Evolutionary conservation across 495 filamentous ascomycete genomes (phyloP).

Genomic region (Tricharina praecox): DNA sequence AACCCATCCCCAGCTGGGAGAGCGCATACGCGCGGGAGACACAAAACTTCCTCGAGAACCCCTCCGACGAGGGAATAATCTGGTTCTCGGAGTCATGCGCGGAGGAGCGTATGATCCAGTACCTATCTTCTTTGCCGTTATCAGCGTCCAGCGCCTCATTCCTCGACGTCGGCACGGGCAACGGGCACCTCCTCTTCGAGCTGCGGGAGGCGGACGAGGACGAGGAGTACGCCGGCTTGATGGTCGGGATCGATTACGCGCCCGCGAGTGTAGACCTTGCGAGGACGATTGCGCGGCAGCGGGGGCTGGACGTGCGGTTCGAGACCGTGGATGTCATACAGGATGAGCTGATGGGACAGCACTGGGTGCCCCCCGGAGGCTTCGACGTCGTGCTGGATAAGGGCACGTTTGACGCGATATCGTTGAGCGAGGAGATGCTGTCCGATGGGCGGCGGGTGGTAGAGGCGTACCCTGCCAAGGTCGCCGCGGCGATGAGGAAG

Average conservation of each 20-base stretch:
- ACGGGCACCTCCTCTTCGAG: conserved; percentile 71
- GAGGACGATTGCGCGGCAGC: conserved; percentile 30
- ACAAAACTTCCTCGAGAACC: conserved; percentile 42
- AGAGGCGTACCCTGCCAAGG: conserved; percentile 55
- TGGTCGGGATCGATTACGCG: conserved; percentile 85
- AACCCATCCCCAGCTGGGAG: conserved; percentile 44
- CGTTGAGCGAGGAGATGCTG: conserved; percentile 46
- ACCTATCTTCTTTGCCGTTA: conserved; percentile 31
- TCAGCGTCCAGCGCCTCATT: conserved; percentile 30
- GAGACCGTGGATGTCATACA: conserved; percentile 59
- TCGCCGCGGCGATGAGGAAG: conserved; percentile 44
- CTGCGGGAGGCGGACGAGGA: conserved; percentile 34
- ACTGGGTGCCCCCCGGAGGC: conserved; percentile 24
- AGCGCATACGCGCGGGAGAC: conserved; percentile 44
- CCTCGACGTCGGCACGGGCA: conserved; percentile 72
- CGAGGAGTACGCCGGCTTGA: conserved; percentile 36
- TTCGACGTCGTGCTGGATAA: conserved; percentile 91
- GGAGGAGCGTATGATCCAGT: conserved; percentile 41
- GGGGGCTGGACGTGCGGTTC: conserved; percentile 40
- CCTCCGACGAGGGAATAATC: conserved; percentile 47
- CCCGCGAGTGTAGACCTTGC: conserved; percentile 54
- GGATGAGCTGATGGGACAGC: conserved; percentile 27
- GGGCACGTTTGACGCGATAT: conserved; percentile 91
- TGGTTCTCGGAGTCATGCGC: conserved; percentile 64
- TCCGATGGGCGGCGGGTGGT: conserved; percentile 37